A percentile compares a stretch with the other conserved stretches of the same genome.
Conservation (phyloP, 768 basidiomycete genomes). For the Mycena latifolia region DNA sequence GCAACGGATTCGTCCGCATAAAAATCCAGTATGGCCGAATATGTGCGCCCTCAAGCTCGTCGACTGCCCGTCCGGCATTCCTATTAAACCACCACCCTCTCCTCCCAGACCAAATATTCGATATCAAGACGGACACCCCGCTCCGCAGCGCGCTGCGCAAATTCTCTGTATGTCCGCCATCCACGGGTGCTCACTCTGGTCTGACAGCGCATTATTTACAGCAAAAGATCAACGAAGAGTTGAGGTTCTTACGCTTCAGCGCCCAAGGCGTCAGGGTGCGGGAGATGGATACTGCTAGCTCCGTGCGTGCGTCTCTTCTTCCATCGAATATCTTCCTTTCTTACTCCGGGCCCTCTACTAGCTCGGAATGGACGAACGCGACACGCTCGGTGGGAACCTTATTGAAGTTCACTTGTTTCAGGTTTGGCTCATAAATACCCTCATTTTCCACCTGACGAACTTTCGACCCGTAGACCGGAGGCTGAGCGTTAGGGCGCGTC, state of each 20-base stretch:
- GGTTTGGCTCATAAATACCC: constrained; percentile 8
- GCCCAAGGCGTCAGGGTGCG: neutral
- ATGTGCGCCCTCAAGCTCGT: neutral
- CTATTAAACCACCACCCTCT: neutral
- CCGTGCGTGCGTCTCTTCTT: constrained; percentile 6
- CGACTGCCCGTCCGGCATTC: neutral
- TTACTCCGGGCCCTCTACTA: neutral
- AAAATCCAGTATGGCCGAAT: neutral
- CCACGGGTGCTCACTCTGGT: neutral
- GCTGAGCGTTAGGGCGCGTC: too few species aligned
- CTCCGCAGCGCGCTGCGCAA: neutral
- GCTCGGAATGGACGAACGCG: constrained; percentile 15
- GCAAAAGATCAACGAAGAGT: constrained; percentile 1
- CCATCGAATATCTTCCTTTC: neutral
- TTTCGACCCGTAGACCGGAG: too few species aligned
- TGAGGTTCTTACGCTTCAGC: constrained; percentile 14
- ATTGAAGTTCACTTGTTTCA: constrained; percentile 16
- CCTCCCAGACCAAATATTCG: neutral
- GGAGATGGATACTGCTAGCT: constrained; percentile 15
- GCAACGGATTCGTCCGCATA: neutral
- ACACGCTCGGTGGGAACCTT: neutral
- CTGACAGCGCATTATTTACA: neutral
- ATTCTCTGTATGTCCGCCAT: neutral
- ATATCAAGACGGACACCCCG: neutral
- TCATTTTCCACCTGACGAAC: too few species aligned